Base-by-base conservation (phyloP, 192 early-diverging fungal species). In the Backusella macrospora region DNA sequence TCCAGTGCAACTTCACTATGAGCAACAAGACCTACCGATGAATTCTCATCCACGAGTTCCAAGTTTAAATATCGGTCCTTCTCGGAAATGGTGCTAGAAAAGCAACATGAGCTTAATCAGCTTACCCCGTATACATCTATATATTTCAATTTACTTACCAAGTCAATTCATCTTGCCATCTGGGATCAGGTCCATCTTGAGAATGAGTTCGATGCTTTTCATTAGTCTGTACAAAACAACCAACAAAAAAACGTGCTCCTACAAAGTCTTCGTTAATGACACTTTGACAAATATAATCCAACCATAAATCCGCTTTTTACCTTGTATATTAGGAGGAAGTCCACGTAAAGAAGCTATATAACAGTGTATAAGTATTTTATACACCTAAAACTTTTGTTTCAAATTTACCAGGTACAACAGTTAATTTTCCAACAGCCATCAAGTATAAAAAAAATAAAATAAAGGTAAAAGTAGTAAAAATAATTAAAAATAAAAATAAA, bases 151-250 rank as follows among this genome's bases (percentile, higher is more conserved):
- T 34, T 69, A 63, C 52, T 49, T 75, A 76, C 80, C 55, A 67
- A 13, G 23, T 71, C 21, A 81, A 62, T 14, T 62, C 71, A 14
- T 81, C 52, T 29, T 81, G 68, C 75, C 75, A 81, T 15, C 64
- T 48, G 13, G 75, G 75, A 18, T 73, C 68, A 16, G 73, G 42
- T 2, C 80, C 80, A 26, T 62, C 46, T 18, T 75, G 55, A 42
- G 62, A 48, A 26, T 77, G 72, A 13, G 80, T 81, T 43, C 80
- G 70, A 12, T 81, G 80, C 49, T 81, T 81, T 14, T 81, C 65
- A 47, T 62, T 47, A 9, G 73, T 43, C n/a, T 71, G 62, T 29
- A 81, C 55, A 70, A 72, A 81, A 42, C 70, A 77, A 6, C 80
- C 76, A 45, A 81, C 40, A 44, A 77, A 81, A 4, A 73, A 62